A percentile compares a stretch with the other conserved stretches of the same genome.
phyloP scores from a whole-genome alignment of 202 grass and related monocot genomes.

The Carex arenaria region DNA sequence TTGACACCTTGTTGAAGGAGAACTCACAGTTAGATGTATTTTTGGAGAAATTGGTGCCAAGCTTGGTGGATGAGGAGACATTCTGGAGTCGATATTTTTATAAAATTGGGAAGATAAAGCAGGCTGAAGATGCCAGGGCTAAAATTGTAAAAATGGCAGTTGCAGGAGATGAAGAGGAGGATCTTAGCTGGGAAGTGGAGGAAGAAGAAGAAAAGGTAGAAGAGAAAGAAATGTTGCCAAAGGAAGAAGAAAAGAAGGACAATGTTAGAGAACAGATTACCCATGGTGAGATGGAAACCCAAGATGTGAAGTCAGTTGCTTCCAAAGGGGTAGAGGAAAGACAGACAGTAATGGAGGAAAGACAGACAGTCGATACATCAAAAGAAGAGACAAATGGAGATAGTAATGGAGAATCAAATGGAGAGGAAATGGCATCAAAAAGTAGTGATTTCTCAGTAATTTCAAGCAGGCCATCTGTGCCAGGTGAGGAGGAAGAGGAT shows the following conservation, averaged over 20 bases:
- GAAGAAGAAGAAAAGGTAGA: constrained; percentile 32
- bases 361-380: background rate
- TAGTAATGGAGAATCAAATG: constrained; percentile 32
- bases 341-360: constrained; percentile 13
- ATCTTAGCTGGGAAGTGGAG: constrained; percentile 82
- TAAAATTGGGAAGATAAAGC: constrained; percentile 68
- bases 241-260: constrained; percentile 32
- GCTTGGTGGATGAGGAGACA: constrained; percentile 62
- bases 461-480: constrained; percentile 27
- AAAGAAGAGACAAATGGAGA: constrained; percentile 17
- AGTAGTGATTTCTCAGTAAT: constrained; percentile 49
- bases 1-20: constrained; percentile 59
- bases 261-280: constrained; percentile 22
- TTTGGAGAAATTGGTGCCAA: constrained; percentile 81
- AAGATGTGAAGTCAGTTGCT: background rate
- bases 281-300: constrained; percentile 4
- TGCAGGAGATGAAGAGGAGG: constrained; percentile 71
- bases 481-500: constrained; percentile 60
- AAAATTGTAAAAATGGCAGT: constrained; percentile 79
- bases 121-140: constrained; percentile 74
- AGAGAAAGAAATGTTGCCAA: constrained; percentile 13
- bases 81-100: constrained; percentile 91
- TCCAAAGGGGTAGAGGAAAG: constrained; percentile 12
- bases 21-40: constrained; percentile 74
- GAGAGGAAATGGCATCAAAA: constrained; percentile 38